These are phyloP conservation scores for Retiboletus flavoniger DNA, from an alignment of 1,284 basidiomycete genomes.

Conservation along the genomic window DNA sequence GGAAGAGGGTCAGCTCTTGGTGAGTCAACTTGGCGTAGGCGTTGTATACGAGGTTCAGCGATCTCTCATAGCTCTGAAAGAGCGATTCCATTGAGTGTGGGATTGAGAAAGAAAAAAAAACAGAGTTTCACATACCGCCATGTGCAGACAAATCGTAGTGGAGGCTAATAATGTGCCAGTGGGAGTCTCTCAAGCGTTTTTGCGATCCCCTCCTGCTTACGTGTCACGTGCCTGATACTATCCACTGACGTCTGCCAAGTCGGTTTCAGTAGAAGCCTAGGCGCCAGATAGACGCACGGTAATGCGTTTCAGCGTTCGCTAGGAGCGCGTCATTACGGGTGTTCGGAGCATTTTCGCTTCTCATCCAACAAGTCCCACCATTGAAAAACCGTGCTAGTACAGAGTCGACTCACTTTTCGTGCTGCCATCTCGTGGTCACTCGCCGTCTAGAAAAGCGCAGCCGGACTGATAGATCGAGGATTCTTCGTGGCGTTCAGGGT, in stretches of 20 bases:
- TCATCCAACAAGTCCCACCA: no score
- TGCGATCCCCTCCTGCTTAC: not conserved
- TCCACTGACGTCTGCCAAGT: not conserved
- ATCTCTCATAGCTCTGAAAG: constrained; percentile 23
- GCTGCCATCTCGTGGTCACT: no score
- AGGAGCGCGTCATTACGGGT: no score
- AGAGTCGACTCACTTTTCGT: no score
- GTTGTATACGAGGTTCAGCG: constrained; percentile 24
- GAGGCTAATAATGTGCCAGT: constrained; percentile 3
- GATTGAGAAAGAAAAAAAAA: constrained; percentile 2
- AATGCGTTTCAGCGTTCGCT: no score
- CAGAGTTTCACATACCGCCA: constrained; percentile 27
- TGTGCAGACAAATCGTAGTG: constrained; percentile 16
- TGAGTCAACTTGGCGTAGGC: constrained; percentile 69
- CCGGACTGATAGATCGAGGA: no score
- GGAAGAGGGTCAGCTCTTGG: constrained; percentile 70
- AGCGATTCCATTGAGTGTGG: constrained; percentile 11
- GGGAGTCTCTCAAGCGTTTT: constrained; percentile 3
- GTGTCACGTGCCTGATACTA: constrained; percentile 3
- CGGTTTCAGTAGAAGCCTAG: no score
- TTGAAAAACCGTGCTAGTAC: no score
- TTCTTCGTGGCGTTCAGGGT: no score
- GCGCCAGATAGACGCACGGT: no score
- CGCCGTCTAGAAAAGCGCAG: no score
- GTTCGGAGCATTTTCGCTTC: no score